Conservation (phyloP, 1,139 yeast species). For the Trichomonascaceae sp. region DNA sequence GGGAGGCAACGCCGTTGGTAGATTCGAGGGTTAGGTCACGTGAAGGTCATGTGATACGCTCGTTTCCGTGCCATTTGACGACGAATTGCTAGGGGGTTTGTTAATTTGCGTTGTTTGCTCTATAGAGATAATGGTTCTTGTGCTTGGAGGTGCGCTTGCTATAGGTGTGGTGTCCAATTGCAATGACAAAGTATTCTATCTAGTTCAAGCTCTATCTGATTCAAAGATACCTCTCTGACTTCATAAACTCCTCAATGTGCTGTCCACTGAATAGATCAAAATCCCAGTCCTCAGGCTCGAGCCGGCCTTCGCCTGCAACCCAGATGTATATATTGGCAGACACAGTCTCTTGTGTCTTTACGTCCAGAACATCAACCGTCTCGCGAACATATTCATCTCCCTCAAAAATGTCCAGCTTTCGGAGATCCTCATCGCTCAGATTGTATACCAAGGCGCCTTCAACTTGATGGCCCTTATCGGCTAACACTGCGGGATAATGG, state of each 20-base stretch:
- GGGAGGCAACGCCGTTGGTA: too few relatives aligned
- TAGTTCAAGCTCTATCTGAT: too few relatives aligned
- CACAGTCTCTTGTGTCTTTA: conserved; percentile 7
- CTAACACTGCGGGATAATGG: conserved; percentile 22
- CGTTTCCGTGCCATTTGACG: too few relatives aligned
- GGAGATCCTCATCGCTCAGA: conserved; percentile 13
- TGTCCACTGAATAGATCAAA: conserved; percentile 9
- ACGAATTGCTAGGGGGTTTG: too few relatives aligned
- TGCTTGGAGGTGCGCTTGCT: too few relatives aligned
- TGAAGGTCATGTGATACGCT: too few relatives aligned
- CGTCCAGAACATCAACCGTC: conserved; percentile 13
- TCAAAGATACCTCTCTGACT: background rate
- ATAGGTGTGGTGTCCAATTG: too few relatives aligned
- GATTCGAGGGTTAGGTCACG: too few relatives aligned
- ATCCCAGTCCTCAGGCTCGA: conserved; percentile 14
- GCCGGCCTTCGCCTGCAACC: conserved; percentile 9
- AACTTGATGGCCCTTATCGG: conserved; percentile 9
- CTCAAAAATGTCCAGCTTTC: conserved; percentile 21
- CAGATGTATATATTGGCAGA: conserved; percentile 17
- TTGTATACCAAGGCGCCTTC: conserved; percentile 20
- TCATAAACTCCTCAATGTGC: background rate
- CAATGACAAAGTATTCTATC: too few relatives aligned
- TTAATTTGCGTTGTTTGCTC: too few relatives aligned
- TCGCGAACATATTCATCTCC: conserved; percentile 22
- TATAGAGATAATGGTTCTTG: too few relatives aligned